A percentile compares a stretch with the other conserved stretches of the same genome.
Evolutionary conservation across 305 asterid genomes (phyloP).

Genomic region (Solanum hybrid): DNA sequence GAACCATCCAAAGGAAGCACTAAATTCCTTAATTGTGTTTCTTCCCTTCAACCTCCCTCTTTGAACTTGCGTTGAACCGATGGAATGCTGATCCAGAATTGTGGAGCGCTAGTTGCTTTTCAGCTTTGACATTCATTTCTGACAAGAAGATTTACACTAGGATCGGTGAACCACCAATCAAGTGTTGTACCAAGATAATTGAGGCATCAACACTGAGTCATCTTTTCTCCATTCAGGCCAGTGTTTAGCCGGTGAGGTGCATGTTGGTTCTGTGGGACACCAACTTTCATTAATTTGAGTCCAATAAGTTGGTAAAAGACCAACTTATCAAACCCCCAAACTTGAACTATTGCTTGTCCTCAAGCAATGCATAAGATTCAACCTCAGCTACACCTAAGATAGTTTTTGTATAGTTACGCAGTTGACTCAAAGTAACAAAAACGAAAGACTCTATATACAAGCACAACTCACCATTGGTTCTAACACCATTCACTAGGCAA

Average conservation of each 20-base stretch:
- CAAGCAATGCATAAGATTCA: not conserved
- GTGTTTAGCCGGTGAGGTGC: not conserved
- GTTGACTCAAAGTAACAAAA: not conserved
- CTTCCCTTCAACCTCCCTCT: not conserved
- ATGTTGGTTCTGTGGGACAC: not conserved
- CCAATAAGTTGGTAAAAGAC: not conserved
- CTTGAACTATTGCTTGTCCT: not conserved
- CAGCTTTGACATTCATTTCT: not conserved
- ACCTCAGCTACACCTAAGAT: not conserved
- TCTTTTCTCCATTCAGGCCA: not conserved
- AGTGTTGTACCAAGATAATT: not conserved
- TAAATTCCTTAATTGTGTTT: not conserved
- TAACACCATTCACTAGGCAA: not conserved
- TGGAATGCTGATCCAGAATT: not conserved
- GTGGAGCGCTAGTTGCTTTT: accelerated
- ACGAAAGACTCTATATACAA: not conserved
- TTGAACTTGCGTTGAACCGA: not conserved
- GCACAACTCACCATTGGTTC: not conserved
- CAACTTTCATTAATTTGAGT: not conserved
- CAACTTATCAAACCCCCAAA: not conserved
- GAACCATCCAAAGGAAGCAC: not conserved
- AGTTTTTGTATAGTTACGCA: not conserved
- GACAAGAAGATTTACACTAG: too few relatives aligned
- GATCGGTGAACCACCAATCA: not conserved
- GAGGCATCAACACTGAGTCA: not conserved